Evolutionary conservation across 2,329 filamentous ascomycete species (phyloP), one percentile per base, ranked within the genome.

Genomic region (Fusarium nematophilum): DNA sequence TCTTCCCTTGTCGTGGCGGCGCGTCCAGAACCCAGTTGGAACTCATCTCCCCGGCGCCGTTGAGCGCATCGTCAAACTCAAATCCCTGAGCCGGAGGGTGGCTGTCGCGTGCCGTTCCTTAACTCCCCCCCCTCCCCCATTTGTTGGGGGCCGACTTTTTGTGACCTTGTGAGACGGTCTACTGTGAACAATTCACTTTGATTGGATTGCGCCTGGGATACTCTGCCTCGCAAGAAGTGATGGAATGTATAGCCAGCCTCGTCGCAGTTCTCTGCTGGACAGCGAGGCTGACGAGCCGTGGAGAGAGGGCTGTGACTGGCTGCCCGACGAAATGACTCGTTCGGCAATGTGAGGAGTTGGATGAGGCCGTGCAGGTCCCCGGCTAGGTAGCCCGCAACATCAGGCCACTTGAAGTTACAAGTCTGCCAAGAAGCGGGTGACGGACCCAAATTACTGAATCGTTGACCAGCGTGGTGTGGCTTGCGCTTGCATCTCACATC

Each of bases 401-500:
- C 61, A 67, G 66, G 30, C 65, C 66, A 67, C 58, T 53, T 38
- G 33, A 36, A 11, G 29, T 27, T 56, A n/a, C n/a, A n/a, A n/a
- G n/a, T n/a, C n/a, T n/a, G 53, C 57, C 60, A 66, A 61, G 57
- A 29, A 57, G 38, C 31, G 54, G 50, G 44, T 38, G 36, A 42
- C 46, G 17, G 47, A 53, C 43, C 55, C 34, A 55, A 37, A 51
- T 34, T 50, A 38, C 55, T 60, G 59, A 58, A 58, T 60, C 45
- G 52, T 48, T 57, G 45, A 49, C 54, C 50, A 39, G 60, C 42
- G 56, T 57, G 30, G 43, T 50, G 62, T 69, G 64, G 62, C 65
- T 67, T 67, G 26, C 59, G 42, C 51, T 57, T 55, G 49, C 50
- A 64, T 56, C 63, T 55, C 52, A 48, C 62, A 51, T 55, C 54